Evolutionary conservation across 2,329 filamentous ascomycete genomes (phyloP).

Genomic region (Stemphylium vesicarium): DNA sequence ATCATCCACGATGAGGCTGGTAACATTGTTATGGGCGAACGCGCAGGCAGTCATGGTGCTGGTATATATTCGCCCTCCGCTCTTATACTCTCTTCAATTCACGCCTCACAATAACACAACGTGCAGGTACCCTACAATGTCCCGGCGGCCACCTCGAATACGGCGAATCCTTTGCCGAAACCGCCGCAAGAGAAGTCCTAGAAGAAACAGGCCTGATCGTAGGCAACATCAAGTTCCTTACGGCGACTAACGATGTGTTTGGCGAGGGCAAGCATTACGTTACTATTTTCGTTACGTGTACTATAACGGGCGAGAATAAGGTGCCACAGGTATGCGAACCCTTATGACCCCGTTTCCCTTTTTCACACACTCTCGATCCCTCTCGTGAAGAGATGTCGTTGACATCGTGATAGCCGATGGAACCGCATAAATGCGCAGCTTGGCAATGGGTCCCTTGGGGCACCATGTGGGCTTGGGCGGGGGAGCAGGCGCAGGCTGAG

Average conservation of each 20-base stretch:
- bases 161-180: slow-evolving; percentile 66
- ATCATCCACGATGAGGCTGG: slow-evolving; percentile 53
- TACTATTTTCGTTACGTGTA: slow-evolving; percentile 70
- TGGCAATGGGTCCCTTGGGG: slow-evolving; percentile 63
- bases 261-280: slow-evolving; percentile 72
- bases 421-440: slow-evolving; percentile 61
- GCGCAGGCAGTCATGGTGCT: slow-evolving; percentile 56
- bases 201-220: slow-evolving; percentile 72
- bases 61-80: slow-evolving; percentile 35
- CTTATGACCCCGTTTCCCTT: slow-evolving; percentile 17
- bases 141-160: slow-evolving; percentile 79
- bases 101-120: not conserved
- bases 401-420: slow-evolving; percentile 40
- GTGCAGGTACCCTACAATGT: slow-evolving; percentile 66
- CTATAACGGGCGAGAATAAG: slow-evolving; percentile 55
- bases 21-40: slow-evolving; percentile 56
- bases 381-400: not conserved
- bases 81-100: not conserved
- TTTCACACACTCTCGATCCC: not conserved
- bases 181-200: slow-evolving; percentile 69
- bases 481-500: slow-evolving; percentile 41
- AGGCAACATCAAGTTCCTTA: slow-evolving; percentile 59
- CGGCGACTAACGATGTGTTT: slow-evolving; percentile 73
- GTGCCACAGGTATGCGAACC: slow-evolving; percentile 60
- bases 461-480: slow-evolving; percentile 50